phyloP scores from a whole-genome alignment of 257 asterid genomes.

The Jacaranda copaia region DNA sequence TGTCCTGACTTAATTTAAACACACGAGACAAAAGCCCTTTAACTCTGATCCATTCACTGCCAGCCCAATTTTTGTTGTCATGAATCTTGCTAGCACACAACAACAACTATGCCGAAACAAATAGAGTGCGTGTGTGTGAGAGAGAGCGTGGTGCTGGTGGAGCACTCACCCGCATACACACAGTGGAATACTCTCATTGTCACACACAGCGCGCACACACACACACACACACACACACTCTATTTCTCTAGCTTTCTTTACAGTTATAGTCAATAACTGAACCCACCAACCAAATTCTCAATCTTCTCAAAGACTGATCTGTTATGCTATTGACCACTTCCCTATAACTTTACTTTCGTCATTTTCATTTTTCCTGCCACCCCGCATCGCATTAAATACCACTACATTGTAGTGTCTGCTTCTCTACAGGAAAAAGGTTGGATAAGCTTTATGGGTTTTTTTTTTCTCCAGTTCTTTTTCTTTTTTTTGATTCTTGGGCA shows the following conservation, averaged over 20 bases:
- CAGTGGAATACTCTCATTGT: conserved; percentile 15
- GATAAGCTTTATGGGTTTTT: conserved; percentile 31
- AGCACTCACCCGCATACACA: conserved; percentile 17
- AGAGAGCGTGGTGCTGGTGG: conserved; percentile 10
- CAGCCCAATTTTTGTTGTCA: conserved; percentile 44
- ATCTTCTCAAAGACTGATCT: conserved; percentile 36
- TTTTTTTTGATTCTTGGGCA: conserved; percentile 45
- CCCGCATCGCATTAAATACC: conserved; percentile 42
- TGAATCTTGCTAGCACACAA: conserved; percentile 34
- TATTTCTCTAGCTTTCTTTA: conserved; percentile 15
- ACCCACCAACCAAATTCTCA: conserved; percentile 51
- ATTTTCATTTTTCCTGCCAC: conserved; percentile 43
- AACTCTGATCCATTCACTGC: conserved; percentile 39
- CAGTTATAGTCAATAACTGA: conserved; percentile 46
- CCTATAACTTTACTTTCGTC: conserved; percentile 47
- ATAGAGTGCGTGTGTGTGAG: background rate
- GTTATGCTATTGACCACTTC: conserved; percentile 44
- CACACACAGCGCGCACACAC: background rate
- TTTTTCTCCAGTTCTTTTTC: background rate
- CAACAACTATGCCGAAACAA: conserved; percentile 42
- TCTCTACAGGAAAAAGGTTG: conserved; percentile 25
- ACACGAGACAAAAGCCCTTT: conserved; percentile 42
- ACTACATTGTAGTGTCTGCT: conserved; percentile 35
- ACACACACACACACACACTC: background rate
- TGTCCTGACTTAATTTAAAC: conserved; percentile 14